A percentile compares a stretch with the other conserved stretches of the same genome.
Evolutionary conservation across 805 yeast genomes (phyloP).

Genomic region (Millerozyma acaciae): DNA sequence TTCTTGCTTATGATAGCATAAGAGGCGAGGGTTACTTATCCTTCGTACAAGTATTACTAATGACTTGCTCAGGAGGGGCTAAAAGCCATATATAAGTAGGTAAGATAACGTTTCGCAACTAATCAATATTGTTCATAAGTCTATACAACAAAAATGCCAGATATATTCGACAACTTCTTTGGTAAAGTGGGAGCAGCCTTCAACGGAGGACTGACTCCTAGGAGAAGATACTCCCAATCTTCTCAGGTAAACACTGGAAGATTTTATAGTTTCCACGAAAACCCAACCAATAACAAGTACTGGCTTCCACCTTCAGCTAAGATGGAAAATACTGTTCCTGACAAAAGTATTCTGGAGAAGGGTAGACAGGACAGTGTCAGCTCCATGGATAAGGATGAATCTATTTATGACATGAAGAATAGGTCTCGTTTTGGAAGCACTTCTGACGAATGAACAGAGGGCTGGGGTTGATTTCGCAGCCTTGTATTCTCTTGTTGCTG

Average conservation of each 20-base stretch:
- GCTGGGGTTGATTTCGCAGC: too few relatives aligned
- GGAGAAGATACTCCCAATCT: slow-evolving; percentile 10
- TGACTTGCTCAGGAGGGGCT: too few relatives aligned
- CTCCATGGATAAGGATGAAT: slow-evolving; percentile 12
- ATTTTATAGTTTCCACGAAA: slow-evolving; percentile 33
- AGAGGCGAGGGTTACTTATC: too few relatives aligned
- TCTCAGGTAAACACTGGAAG: slow-evolving; percentile 36
- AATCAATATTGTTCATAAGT: too few relatives aligned
- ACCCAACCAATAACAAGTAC: slow-evolving; percentile 34
- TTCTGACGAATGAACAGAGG: too few relatives aligned
- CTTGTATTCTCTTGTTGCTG: too few relatives aligned
- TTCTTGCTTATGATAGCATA: too few relatives aligned
- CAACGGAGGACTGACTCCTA: slow-evolving; percentile 34
- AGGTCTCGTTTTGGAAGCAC: too few relatives aligned
- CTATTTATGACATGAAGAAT: too few relatives aligned
- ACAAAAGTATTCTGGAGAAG: slow-evolving; percentile 1
- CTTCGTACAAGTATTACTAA: too few relatives aligned
- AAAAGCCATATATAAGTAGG: too few relatives aligned
- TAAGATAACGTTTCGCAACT: too few relatives aligned
- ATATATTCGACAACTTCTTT: slow-evolving; percentile 39
- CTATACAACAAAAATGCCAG: slow-evolving; percentile 13
- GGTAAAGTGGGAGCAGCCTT: slow-evolving; percentile 26
- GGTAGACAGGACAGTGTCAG: slow-evolving; percentile 14
- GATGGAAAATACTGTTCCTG: slow-evolving; percentile 4
- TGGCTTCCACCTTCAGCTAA: slow-evolving; percentile 28